Base-by-base conservation (phyloP, 225 moss, liverwort and hornwort genomes). In the Marchantia paleacea region DNA sequence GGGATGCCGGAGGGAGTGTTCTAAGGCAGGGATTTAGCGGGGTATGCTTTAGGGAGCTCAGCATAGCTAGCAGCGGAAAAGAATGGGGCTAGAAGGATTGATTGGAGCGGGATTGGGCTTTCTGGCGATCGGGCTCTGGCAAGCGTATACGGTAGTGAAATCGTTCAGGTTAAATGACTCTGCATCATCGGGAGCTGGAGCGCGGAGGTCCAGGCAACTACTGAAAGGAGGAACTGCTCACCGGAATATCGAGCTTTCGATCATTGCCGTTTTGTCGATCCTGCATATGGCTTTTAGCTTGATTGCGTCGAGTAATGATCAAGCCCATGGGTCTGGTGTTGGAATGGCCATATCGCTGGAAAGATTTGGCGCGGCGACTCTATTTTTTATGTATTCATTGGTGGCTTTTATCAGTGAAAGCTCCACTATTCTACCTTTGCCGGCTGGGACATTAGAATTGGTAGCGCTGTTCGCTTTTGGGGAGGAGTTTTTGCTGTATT, bases 401-500 rank as follows among this genome's bases (percentile, higher is more conserved):
- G 88, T 90, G 80, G 81, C 90, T 62, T 86, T 99, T 65, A 83
- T 95, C 69, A 89, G 84, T 63, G 92, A 92, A 61, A 86, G 86
- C 51, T 94, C 91, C 48, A 83, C 63, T 12, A 60, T 89, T 69
- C 74, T 99, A 78, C 95, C 97, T 3, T 63, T 95, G 30, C 97
- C 97, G 1, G 78, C 84, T 3, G 91, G 90, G 76, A 85, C 90
- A 29, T 79, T 89, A 0, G 87, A 92, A 13, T 83, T 92, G 75
- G 70, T 95, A 58, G 93, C 92, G 0, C 75, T 91, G 62, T 90
- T 90, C 50, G 91, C 95, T 9, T 99, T 91, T 29, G 86, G 86
- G 16, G 90, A 95, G 69, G 97, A 99, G 81, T 99, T 99, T 60
- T 39, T 92, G 61, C 81, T 99, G 10, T 97, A 94, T 51, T 92